Conservation (phyloP, 331 rosid species). For the Rhamnella rubrinervis region DNA sequence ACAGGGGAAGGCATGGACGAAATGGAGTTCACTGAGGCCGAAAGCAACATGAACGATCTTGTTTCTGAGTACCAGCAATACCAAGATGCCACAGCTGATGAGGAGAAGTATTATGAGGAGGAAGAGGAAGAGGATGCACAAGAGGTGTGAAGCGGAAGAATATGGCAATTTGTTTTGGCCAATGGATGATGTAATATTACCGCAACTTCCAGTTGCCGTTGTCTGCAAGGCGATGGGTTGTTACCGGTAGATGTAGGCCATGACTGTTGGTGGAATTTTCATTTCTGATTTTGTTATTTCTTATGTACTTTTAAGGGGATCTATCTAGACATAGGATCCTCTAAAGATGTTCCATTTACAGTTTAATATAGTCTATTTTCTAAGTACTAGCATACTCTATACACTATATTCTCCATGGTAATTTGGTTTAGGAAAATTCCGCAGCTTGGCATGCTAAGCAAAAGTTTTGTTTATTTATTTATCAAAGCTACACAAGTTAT, state of each 20-base stretch:
- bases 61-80: slow-evolving; percentile 74
- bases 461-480: too few relatives aligned
- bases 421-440: too few relatives aligned
- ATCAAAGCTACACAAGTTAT: too few relatives aligned
- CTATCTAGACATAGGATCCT: neutral
- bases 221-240: slow-evolving; percentile 18
- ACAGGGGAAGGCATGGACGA: slow-evolving; percentile 82
- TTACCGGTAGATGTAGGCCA: slow-evolving; percentile 31
- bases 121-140: slow-evolving; percentile 42
- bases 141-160: slow-evolving; percentile 22
- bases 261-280: slow-evolving; percentile 10
- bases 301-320: slow-evolving; percentile 12
- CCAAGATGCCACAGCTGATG: slow-evolving; percentile 70
- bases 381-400: neutral
- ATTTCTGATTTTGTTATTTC: slow-evolving; percentile 11
- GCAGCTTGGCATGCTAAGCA: too few relatives aligned
- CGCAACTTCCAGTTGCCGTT: slow-evolving; percentile 71
- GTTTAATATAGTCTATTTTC: neutral
- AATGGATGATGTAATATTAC: slow-evolving; percentile 16
- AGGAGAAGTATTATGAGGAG: slow-evolving; percentile 55
- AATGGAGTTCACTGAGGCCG: slow-evolving; percentile 78
- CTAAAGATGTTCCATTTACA: neutral
- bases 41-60: slow-evolving; percentile 73
- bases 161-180: neutral
- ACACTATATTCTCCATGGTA: neutral